A percentile compares a stretch with the other conserved stretches of the same genome.
Evolutionary conservation across 2,329 filamentous ascomycete genomes (phyloP).

Genomic region (Ophiostoma himal-ulmi): DNA sequence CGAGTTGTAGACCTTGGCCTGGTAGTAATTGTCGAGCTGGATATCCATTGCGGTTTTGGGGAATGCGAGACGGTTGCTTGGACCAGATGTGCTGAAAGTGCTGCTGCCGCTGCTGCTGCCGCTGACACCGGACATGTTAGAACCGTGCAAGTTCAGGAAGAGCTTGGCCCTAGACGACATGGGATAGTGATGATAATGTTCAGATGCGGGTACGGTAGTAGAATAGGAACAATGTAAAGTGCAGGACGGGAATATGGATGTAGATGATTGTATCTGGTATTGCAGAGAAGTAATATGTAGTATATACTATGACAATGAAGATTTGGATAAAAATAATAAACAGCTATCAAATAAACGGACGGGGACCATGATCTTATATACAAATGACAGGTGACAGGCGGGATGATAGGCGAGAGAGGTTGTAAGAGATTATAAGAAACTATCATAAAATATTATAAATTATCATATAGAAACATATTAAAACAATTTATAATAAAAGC

Average conservation of each 20-base stretch:
- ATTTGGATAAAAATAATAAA: not conserved
- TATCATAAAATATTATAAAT: not conserved
- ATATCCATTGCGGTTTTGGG: slow-evolving; percentile 40
- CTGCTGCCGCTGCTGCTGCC: slow-evolving; percentile 16
- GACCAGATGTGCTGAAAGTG: slow-evolving; percentile 18
- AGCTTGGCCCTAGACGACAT: slow-evolving; percentile 14
- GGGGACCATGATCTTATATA: slow-evolving; percentile 4
- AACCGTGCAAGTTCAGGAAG: slow-evolving; percentile 14
- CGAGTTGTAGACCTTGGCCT: slow-evolving; percentile 51
- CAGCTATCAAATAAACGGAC: not conserved
- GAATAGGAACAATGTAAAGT: not conserved
- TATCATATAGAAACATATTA: not conserved
- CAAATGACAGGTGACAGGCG: not conserved
- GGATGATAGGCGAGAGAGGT: not conserved
- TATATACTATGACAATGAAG: not conserved
- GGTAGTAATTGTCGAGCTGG: slow-evolving; percentile 49
- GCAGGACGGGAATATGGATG: not conserved
- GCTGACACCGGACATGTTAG: slow-evolving; percentile 22
- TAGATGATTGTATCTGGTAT: not conserved
- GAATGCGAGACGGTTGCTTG: slow-evolving; percentile 23
- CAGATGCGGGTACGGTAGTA: not conserved
- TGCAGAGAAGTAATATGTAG: not conserved
- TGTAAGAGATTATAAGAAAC: not conserved
- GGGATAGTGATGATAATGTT: not conserved
- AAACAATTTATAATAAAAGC: not conserved